phyloP scores from a whole-genome alignment of 108 stramenopile genomes.

The Halocafeteria seosinensis region DNA sequence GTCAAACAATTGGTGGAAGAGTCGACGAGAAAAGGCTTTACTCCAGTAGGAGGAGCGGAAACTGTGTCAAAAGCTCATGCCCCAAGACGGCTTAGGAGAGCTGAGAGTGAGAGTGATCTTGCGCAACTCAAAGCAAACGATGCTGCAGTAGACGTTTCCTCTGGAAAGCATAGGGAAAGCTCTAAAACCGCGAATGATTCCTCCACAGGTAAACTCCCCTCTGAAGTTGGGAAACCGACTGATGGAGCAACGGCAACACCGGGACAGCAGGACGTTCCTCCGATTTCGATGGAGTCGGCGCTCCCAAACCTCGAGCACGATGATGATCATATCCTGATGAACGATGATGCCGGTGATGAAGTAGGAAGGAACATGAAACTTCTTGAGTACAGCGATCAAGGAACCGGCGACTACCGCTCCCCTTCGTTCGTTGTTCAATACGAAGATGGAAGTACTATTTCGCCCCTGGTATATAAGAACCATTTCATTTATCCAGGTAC shows the following conservation, averaged over 20 bases:
- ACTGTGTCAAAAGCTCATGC: no score
- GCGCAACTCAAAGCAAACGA: no score
- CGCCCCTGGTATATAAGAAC: not conserved
- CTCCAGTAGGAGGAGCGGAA: no score
- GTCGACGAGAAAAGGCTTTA: no score
- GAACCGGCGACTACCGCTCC: conserved; percentile 11
- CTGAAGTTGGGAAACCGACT: not conserved
- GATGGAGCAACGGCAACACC: not conserved
- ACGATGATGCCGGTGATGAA: not conserved
- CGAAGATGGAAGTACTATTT: conserved; percentile 4
- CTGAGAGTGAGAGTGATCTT: no score
- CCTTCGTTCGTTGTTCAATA: conserved; percentile 10
- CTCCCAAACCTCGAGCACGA: no score
- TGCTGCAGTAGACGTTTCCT: no score
- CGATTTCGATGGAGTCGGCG: not conserved
- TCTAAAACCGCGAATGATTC: not conserved
- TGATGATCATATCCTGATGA: no score
- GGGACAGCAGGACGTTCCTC: not conserved
- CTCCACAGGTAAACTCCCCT: not conserved
- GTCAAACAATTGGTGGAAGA: no score
- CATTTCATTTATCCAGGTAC: not conserved
- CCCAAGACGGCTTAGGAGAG: no score
- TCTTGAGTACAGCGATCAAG: conserved; percentile 1
- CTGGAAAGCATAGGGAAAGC: no score
- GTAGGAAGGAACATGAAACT: not conserved